These are phyloP conservation scores for Trametes cingulata DNA, from an alignment of 768 basidiomycete genomes.

Conservation along the genomic window DNA sequence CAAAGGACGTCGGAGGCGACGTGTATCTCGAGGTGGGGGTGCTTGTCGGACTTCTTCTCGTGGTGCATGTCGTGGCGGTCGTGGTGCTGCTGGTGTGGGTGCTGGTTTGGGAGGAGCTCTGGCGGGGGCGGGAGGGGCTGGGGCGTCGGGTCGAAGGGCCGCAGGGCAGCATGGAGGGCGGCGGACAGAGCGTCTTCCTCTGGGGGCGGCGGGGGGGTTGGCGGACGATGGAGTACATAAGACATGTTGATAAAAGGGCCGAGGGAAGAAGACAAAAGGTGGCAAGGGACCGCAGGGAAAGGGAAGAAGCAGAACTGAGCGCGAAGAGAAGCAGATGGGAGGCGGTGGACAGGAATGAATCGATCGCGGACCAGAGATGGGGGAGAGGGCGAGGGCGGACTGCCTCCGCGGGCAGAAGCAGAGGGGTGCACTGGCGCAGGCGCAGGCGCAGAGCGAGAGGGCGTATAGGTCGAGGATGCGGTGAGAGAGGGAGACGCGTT, in stretches of 20 bases:
- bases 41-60: constrained; percentile 43
- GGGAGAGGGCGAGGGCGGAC: neutral
- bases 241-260: constrained; percentile 30
- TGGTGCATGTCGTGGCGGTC: constrained; percentile 39
- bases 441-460: neutral
- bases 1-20: constrained; percentile 70
- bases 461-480: no score
- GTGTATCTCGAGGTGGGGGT: constrained; percentile 69
- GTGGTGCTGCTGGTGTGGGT: constrained; percentile 12
- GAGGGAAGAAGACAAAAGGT: constrained; percentile 1
- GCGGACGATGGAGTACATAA: constrained; percentile 36
- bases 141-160: constrained; percentile 26
- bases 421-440: neutral
- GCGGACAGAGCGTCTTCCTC: constrained; percentile 39
- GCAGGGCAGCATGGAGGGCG: constrained; percentile 42
- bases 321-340: neutral
- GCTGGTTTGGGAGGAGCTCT: constrained; percentile 9
- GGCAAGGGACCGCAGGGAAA: neutral
- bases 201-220: constrained; percentile 34
- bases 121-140: constrained; percentile 20
- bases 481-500: no score
- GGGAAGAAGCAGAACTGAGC: neutral
- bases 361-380: neutral
- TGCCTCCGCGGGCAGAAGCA: neutral
- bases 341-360: neutral